Conservation (phyloP, 352 stramenopile species). For the Globisporangium okanoganense region DNA sequence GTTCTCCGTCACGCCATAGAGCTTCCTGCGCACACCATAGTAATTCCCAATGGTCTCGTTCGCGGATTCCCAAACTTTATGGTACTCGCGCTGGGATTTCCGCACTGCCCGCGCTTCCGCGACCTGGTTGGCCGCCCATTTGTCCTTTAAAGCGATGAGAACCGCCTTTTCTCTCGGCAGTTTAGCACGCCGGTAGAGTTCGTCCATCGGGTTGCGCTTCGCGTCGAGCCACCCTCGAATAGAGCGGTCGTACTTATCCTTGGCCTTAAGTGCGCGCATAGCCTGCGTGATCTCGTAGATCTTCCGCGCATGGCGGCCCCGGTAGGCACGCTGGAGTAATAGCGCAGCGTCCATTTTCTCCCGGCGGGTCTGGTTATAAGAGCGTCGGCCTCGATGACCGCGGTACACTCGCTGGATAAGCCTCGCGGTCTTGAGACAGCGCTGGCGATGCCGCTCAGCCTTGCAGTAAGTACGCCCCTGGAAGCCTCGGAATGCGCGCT, state of each 20-base stretch:
- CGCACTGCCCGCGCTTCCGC: slow-evolving; percentile 43
- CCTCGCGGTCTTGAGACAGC: slow-evolving; percentile 21
- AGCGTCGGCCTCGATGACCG: slow-evolving; percentile 26
- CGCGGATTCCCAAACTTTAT: slow-evolving; percentile 22
- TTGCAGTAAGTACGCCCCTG: slow-evolving; percentile 27
- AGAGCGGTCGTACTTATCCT: slow-evolving; percentile 53
- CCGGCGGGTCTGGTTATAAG: slow-evolving; percentile 18
- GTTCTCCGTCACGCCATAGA: slow-evolving; percentile 69
- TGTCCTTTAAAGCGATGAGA: slow-evolving; percentile 37
- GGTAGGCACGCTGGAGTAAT: slow-evolving; percentile 46
- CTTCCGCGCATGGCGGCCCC: slow-evolving; percentile 34
- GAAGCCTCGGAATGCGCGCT: slow-evolving; percentile 48
- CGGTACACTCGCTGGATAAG: slow-evolving; percentile 48
- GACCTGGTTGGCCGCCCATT: slow-evolving; percentile 43
- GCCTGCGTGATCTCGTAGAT: slow-evolving; percentile 59
- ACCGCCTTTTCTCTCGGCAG: slow-evolving; percentile 39
- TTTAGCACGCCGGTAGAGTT: slow-evolving; percentile 54
- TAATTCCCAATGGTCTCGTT: slow-evolving; percentile 45
- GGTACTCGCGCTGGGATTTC: slow-evolving; percentile 36
- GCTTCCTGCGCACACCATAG: slow-evolving; percentile 33
- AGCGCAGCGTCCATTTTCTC: slow-evolving; percentile 34
- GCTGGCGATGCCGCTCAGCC: slow-evolving; percentile 23
- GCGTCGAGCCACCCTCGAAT: slow-evolving; percentile 44
- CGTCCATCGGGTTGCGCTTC: slow-evolving; percentile 61
- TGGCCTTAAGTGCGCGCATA: slow-evolving; percentile 43